These are phyloP conservation scores for Iberis pinnata DNA, from an alignment of 345 rosid genomes.

Conservation along the genomic window DNA sequence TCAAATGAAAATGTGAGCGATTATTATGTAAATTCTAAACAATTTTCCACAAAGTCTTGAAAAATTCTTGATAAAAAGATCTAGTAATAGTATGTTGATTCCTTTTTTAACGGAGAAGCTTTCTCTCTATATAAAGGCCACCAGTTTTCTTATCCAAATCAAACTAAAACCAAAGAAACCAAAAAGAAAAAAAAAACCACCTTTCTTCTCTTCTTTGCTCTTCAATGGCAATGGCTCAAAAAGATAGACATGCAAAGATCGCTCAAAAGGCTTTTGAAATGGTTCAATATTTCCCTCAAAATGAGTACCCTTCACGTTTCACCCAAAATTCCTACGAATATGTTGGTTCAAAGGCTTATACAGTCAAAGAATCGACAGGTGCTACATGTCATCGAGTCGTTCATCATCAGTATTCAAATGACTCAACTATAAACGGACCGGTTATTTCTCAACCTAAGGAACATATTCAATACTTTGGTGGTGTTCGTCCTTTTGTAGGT, in stretches of 20 bases:
- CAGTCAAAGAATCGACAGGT: constrained; percentile 10
- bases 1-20: too few relatives aligned
- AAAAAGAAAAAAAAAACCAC: background rate
- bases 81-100: background rate
- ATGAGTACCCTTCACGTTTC: constrained; percentile 16
- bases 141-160: background rate
- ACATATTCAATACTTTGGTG: constrained; percentile 13
- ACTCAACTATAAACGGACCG: constrained; percentile 7
- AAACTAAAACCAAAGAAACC: constrained; percentile 3
- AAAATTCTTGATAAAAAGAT: background rate
- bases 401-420: constrained; percentile 6
- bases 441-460: constrained; percentile 13
- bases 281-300: constrained; percentile 16
- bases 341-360: constrained; percentile 17
- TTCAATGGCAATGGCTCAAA: constrained; percentile 27
- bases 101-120: background rate
- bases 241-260: background rate
- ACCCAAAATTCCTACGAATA: constrained; percentile 10
- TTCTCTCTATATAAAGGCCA: constrained; percentile 5
- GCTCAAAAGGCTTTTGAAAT: constrained; percentile 24
- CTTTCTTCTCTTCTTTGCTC: constrained; percentile 7
- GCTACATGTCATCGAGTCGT: constrained; percentile 4
- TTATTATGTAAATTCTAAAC: too few relatives aligned
- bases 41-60: background rate
- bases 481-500: constrained; percentile 11